Evolutionary conservation across 495 filamentous ascomycete genomes (phyloP), one percentile per base, ranked within the genome.

Genomic region (Hypoxylon fragiforme): DNA sequence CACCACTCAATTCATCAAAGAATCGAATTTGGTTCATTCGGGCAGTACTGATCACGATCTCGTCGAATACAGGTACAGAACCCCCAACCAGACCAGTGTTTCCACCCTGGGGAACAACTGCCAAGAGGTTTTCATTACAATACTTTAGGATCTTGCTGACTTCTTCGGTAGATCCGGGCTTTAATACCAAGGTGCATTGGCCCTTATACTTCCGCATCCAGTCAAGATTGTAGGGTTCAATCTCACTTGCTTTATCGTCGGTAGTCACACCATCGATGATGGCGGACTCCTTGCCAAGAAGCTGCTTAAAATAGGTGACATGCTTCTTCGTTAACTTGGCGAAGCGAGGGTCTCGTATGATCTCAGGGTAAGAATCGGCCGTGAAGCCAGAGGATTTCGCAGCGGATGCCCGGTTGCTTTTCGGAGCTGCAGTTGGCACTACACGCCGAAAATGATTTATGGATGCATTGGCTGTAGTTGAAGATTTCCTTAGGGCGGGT

Each of bases 181-280:
- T 96, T 38, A 98, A 74, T 7, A 97, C 90, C 7, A 98, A 76
- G 48, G 84, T 81, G 44, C 88, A 84, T 67, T 96, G 92, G 30
- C 94, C 94, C 30, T 90, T 85, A 76, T 97, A 98, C 71, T 98
- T 98, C 69, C 89, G 84, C 95, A 97, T 97, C 94, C 94, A 98
- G 75, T 98, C 94, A 60, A 81, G 83, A 74, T 98, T 98, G 81
- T 90, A 97, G 12, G 91, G 82, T 64, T 92, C 90, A 48, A 97
- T 77, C 64, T 98, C 94, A 54, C 87, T 85, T 20, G 64, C 70
- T 0, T 77, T 70, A 14, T 84, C 83, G 65, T 88, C 84, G 60
- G 78, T 71, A 3, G 86, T 87, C 31, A 94, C 79, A 37, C 89
- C 89, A 60, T 97, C 88, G 44, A 96, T 82, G 35, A 96, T 77